Evolutionary conservation across 331 rosid species (phyloP).

Genomic region (Pyracantha coccinea): DNA sequence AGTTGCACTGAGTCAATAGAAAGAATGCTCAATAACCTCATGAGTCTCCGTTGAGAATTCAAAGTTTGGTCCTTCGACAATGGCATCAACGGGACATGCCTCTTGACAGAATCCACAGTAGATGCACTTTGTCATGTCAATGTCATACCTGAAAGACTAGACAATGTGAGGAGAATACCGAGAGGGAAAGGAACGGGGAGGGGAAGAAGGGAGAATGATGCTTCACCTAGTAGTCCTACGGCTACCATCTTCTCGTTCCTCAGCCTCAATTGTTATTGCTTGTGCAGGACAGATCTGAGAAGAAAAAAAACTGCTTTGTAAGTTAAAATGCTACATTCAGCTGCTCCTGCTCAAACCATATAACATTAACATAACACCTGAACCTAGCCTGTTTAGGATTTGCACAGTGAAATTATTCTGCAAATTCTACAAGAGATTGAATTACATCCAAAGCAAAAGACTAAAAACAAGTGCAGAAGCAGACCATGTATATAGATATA

Average conservation of each 20-base stretch:
- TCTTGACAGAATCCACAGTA: conserved; percentile 99
- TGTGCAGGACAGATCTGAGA: conserved; percentile 91
- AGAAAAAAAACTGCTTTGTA: background rate
- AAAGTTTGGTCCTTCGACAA: conserved; percentile 97
- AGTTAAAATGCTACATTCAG: conserved; percentile 7
- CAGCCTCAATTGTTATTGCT: conserved; percentile 98
- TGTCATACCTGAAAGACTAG: conserved; percentile 71
- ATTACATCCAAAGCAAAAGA: background rate
- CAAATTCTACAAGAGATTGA: background rate
- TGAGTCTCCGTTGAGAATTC: conserved; percentile 95
- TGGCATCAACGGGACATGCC: conserved; percentile 99
- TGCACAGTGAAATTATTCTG: background rate
- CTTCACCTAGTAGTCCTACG: conserved; percentile 97
- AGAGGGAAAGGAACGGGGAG: background rate
- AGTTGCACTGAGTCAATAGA: background rate
- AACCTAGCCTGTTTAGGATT: background rate
- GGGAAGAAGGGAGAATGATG: conserved; percentile 1
- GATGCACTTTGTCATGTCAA: conserved; percentile 99
- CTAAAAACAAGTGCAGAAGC: background rate
- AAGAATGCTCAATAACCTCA: conserved; percentile 46
- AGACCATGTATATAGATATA: background rate
- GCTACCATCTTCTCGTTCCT: conserved; percentile 98
- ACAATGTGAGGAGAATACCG: background rate
- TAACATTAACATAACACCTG: background rate
- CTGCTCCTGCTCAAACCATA: background rate